Conservation (phyloP, 2,329 filamentous ascomycete genomes). For the Cercospora sp. region DNA sequence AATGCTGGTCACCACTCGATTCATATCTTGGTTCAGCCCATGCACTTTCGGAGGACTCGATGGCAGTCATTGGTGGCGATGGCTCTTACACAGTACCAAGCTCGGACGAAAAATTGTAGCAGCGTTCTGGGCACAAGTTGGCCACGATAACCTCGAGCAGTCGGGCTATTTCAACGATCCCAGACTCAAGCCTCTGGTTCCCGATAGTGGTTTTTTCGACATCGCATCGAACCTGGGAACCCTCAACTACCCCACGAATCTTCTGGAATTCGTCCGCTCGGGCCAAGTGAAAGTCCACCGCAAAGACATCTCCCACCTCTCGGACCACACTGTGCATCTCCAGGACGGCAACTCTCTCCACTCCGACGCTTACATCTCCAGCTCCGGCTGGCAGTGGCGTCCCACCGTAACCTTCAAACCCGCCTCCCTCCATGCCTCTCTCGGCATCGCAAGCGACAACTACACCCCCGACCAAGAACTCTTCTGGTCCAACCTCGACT, state of each 20-base stretch:
- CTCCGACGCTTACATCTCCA: conserved; percentile 18
- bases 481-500: conserved; percentile 13
- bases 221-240: conserved; percentile 15
- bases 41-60: conserved; percentile 13
- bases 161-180: conserved; percentile 12
- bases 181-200: conserved; percentile 6
- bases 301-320: conserved; percentile 18
- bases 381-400: conserved; percentile 20
- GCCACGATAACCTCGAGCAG: conserved; percentile 11
- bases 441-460: conserved; percentile 19
- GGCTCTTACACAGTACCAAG: conserved; percentile 17
- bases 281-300: conserved; percentile 20
- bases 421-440: conserved; percentile 12
- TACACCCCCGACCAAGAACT: conserved; percentile 10
- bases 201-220: conserved; percentile 19
- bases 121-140: conserved; percentile 14
- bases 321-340: conserved; percentile 14
- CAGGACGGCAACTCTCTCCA: conserved; percentile 6
- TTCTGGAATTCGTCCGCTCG: conserved; percentile 16
- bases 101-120: conserved; percentile 15
- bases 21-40: conserved; percentile 18
- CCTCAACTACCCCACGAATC: conserved; percentile 17
- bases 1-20: conserved; percentile 17
- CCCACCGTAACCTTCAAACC: conserved; percentile 17
- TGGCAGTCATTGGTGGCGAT: conserved; percentile 21